Evolutionary conservation across 441 rosid genomes (phyloP).

Genomic region (Corymbia calophylla): DNA sequence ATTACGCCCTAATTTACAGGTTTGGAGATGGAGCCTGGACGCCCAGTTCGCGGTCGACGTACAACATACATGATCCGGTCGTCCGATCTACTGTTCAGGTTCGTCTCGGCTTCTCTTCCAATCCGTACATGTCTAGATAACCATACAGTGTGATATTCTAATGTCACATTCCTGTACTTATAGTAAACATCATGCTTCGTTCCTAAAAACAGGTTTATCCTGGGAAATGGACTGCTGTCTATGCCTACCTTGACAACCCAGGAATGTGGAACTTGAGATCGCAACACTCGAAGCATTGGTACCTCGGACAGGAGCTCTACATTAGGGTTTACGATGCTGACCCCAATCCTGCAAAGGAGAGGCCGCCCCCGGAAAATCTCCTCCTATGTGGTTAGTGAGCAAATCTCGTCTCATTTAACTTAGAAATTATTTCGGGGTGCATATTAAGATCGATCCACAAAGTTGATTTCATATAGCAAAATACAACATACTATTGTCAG

Average conservation of each 20-base stretch:
- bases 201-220: constrained; percentile 26
- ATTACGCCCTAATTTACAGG: background rate
- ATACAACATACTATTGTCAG: no score
- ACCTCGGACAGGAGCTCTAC: constrained; percentile 37
- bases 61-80: constrained; percentile 30
- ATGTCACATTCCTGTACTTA: background rate
- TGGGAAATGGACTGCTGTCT: constrained; percentile 28
- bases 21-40: constrained; percentile 6
- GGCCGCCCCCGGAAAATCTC: background rate
- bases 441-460: no score
- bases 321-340: constrained; percentile 17
- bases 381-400: background rate
- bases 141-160: background rate
- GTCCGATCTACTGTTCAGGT: constrained; percentile 33
- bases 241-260: constrained; percentile 30
- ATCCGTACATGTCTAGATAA: background rate
- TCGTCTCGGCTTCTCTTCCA: background rate
- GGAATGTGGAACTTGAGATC: constrained; percentile 49
- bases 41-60: constrained; percentile 5
- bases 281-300: constrained; percentile 29
- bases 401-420: background rate
- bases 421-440: background rate
- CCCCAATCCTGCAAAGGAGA: background rate
- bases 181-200: background rate
- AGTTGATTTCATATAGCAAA: no score